Evolutionary conservation across 495 filamentous ascomycete species (phyloP).

Genomic region (Penicillium chermesinum): DNA sequence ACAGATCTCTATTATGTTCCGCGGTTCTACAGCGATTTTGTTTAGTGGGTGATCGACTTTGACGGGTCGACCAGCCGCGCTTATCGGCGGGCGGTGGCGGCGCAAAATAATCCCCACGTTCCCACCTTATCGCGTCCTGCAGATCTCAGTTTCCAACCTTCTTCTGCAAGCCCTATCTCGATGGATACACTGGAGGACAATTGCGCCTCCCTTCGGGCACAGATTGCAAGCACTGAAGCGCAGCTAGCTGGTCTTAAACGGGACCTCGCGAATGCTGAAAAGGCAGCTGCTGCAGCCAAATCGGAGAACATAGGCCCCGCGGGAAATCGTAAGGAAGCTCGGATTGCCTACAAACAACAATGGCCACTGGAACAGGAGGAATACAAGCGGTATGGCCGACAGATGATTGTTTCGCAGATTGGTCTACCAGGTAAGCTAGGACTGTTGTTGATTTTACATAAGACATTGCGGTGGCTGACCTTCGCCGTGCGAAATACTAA

Average conservation of each 20-base stretch:
- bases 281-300: slow-evolving; percentile 19
- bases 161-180: not conserved
- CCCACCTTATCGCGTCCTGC: too few relatives aligned
- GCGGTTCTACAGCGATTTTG: too few relatives aligned
- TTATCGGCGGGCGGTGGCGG: not conserved
- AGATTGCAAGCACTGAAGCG: slow-evolving; percentile 36
- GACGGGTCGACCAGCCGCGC: not conserved
- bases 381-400: slow-evolving; percentile 81
- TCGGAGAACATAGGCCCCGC: slow-evolving; percentile 4
- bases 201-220: slow-evolving; percentile 37
- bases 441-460: not conserved
- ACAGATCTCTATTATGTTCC: too few relatives aligned
- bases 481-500: slow-evolving; percentile 25
- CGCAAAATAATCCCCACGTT: not conserved
- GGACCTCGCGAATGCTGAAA: slow-evolving; percentile 32
- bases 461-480: not conserved
- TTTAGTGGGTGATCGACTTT: not conserved
- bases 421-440: slow-evolving; percentile 60
- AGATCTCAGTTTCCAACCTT: not conserved
- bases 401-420: slow-evolving; percentile 85
- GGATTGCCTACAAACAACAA: slow-evolving; percentile 21
- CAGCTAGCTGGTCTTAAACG: slow-evolving; percentile 33
- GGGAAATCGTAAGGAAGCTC: not conserved
- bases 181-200: slow-evolving; percentile 16
- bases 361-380: slow-evolving; percentile 65